Conservation (phyloP, 805 yeast genomes). For the Candida morakotiae region DNA sequence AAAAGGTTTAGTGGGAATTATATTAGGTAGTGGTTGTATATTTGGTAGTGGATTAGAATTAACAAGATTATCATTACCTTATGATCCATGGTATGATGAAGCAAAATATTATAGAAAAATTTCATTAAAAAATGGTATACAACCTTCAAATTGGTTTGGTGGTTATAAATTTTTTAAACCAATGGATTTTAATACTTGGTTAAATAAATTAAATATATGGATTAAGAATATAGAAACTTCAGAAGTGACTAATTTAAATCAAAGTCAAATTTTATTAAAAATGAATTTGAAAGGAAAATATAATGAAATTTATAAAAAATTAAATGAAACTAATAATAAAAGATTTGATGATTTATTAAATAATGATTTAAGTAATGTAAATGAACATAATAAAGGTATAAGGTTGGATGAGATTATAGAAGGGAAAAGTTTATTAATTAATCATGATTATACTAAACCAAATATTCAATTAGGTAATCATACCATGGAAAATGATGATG, state of each 20-base stretch:
- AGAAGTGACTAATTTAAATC: slow-evolving; percentile 1
- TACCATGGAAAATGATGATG: slow-evolving; percentile 35
- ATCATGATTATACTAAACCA: slow-evolving; percentile 31
- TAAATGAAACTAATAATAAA: slow-evolving; percentile 20
- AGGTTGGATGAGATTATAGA: slow-evolving; percentile 33
- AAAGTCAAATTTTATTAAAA: slow-evolving; percentile 5
- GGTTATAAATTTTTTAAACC: slow-evolving; percentile 54
- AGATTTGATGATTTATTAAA: slow-evolving; percentile 17
- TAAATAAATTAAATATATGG: slow-evolving; percentile 19
- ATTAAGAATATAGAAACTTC: slow-evolving; percentile 12
- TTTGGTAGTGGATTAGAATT: slow-evolving; percentile 55
- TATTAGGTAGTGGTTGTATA: slow-evolving; percentile 45
- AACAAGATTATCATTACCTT: slow-evolving; percentile 42
- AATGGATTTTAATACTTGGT: slow-evolving; percentile 40
- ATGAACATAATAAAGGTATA: slow-evolving; percentile 33
- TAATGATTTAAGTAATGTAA: slow-evolving; percentile 25
- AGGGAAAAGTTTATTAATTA: slow-evolving; percentile 22
- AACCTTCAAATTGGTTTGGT: slow-evolving; percentile 63
- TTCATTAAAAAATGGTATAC: slow-evolving; percentile 46
- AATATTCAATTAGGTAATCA: slow-evolving; percentile 34
- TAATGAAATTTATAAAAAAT: slow-evolving; percentile 25
- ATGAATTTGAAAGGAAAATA: slow-evolving; percentile 19
- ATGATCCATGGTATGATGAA: slow-evolving; percentile 74
- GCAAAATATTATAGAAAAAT: slow-evolving; percentile 50
- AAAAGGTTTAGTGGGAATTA: slow-evolving; percentile 10